Conservation (phyloP, 1,284 basidiomycete species). For the Xerocomus nothofagi region DNA sequence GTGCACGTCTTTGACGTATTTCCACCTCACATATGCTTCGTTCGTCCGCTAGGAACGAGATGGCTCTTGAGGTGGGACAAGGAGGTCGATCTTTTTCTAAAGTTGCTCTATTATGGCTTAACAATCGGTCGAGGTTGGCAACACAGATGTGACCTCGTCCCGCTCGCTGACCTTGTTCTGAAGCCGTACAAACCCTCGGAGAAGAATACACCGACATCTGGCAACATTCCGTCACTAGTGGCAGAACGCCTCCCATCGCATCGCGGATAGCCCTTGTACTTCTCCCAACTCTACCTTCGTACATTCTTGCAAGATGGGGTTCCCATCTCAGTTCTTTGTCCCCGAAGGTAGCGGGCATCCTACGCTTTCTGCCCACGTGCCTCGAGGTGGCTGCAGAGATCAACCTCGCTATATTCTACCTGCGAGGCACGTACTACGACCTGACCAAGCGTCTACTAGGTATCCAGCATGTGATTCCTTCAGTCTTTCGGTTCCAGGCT, state of each 20-base stretch:
- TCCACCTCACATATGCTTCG: slow-evolving; percentile 1
- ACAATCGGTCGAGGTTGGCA: slow-evolving; percentile 72
- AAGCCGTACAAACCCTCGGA: slow-evolving; percentile 80
- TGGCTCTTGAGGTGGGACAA: slow-evolving; percentile 83
- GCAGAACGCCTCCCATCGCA: slow-evolving; percentile 42
- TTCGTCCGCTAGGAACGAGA: slow-evolving; percentile 65
- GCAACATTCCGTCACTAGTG: slow-evolving; percentile 53
- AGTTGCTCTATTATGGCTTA: slow-evolving; percentile 72
- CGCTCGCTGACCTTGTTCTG: slow-evolving; percentile 5
- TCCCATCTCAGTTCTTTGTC: slow-evolving; percentile 36
- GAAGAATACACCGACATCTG: slow-evolving; percentile 92
- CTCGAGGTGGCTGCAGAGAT: slow-evolving; percentile 65
- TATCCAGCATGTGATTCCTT: slow-evolving; percentile 63
- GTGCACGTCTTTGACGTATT: slow-evolving; percentile 22
- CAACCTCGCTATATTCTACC: slow-evolving; percentile 82
- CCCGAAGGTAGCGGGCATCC: slow-evolving; percentile 36
- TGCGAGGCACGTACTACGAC: slow-evolving; percentile 79
- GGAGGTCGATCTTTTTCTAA: slow-evolving; percentile 72
- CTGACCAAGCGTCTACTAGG: slow-evolving; percentile 71
- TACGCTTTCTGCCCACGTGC: slow-evolving; percentile 46
- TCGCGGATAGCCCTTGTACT: slow-evolving; percentile 60
- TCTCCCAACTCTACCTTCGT: slow-evolving; percentile 62
- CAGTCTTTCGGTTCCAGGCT: neutral
- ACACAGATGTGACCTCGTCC: neutral
- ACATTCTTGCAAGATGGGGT: slow-evolving; percentile 56